These are phyloP conservation scores for Nephelium lappaceum DNA, from an alignment of 345 rosid genomes.

Conservation along the genomic window DNA sequence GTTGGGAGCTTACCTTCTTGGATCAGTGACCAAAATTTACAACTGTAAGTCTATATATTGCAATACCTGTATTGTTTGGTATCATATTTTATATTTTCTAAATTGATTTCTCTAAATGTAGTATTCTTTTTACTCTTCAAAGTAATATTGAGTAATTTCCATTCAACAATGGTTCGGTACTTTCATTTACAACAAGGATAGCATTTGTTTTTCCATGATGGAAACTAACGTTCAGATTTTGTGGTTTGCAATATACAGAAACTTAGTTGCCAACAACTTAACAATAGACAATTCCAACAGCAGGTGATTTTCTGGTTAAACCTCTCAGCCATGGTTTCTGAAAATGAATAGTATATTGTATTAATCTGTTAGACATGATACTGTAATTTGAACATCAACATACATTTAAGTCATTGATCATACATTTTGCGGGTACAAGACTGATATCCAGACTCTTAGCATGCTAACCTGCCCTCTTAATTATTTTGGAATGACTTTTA, in stretches of 20 bases:
- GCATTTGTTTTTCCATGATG: background rate
- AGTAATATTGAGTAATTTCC: background rate
- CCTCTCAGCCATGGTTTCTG: background rate
- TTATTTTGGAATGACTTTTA: background rate
- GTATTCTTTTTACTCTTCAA: background rate
- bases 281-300: conserved; percentile 40
- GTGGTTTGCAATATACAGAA: conserved; percentile 50
- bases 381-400: background rate
- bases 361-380: background rate
- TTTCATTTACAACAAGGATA: background rate
- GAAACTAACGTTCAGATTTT: conserved; percentile 16
- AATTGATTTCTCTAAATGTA: background rate
- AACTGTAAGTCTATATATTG: conserved; percentile 46
- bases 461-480: background rate
- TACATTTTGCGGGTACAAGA: background rate
- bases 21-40: conserved; percentile 44
- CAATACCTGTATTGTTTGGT: background rate
- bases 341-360: background rate
- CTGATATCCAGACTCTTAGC: background rate
- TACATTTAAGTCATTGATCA: background rate
- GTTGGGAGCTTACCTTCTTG: conserved; percentile 70
- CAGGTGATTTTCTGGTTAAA: conserved; percentile 38
- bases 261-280: conserved; percentile 73
- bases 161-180: background rate
- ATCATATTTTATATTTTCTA: background rate